A percentile compares a stretch with the other conserved stretches of the same genome.
phyloP scores from a whole-genome alignment of 2,329 filamentous ascomycete genomes.

The Nemania sp. region DNA sequence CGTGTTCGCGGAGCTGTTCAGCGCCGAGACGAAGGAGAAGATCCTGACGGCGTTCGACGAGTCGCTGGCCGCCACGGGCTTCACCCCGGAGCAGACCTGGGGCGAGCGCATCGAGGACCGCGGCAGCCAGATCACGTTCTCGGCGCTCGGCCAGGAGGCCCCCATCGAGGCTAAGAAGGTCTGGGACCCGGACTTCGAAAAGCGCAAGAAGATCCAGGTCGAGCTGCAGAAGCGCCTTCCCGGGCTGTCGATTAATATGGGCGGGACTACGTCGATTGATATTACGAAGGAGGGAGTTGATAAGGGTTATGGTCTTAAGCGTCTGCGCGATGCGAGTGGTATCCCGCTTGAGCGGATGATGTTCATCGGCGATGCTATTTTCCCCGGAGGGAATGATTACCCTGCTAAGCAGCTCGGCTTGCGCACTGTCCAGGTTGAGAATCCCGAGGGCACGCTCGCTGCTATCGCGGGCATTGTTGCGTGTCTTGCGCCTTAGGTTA shows the following conservation, averaged over 20 bases:
- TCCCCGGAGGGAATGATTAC: conserved; percentile 42
- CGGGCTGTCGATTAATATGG: conserved; percentile 45
- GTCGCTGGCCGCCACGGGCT: conserved; percentile 42
- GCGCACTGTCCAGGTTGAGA: conserved; percentile 27
- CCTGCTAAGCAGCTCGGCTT: conserved; percentile 41
- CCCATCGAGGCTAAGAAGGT: conserved; percentile 42
- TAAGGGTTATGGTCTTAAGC: conserved; percentile 41
- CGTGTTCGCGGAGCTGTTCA: conserved; percentile 46
- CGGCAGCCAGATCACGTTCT: conserved; percentile 48
- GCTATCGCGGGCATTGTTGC: conserved; percentile 30
- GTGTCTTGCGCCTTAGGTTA: too few relatives aligned
- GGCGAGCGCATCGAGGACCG: conserved; percentile 46
- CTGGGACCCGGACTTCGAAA: conserved; percentile 46
- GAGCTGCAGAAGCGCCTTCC: conserved; percentile 43
- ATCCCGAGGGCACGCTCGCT: conserved; percentile 29
- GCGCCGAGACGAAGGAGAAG: conserved; percentile 33
- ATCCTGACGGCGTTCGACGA: conserved; percentile 43
- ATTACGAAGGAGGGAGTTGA: conserved; percentile 45
- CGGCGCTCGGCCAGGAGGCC: conserved; percentile 45
- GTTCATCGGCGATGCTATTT: conserved; percentile 45
- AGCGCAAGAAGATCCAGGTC: conserved; percentile 44
- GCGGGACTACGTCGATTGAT: conserved; percentile 46
- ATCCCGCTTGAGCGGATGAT: conserved; percentile 44
- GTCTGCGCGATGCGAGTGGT: conserved; percentile 34
- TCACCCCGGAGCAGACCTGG: conserved; percentile 40